Base-by-base conservation (phyloP, 331 rosid genomes). In the Pyrus hybrid region DNA sequence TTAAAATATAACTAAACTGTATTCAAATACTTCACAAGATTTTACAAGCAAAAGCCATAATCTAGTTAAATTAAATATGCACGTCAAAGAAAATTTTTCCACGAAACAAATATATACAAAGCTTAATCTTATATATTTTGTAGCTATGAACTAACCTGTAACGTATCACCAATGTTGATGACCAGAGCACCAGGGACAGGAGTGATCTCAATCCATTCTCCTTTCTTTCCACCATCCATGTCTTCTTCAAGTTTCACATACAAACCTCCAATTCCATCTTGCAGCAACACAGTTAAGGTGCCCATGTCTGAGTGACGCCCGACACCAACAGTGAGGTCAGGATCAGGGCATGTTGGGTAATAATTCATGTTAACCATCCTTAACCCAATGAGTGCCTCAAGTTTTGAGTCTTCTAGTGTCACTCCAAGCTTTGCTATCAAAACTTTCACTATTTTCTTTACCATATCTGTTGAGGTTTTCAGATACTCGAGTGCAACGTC, bases 291-390 rank as follows among this genome's bases (percentile, higher is more conserved):
- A 4, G 91, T 88, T 20, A 90, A 22, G 14, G 85, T 75, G 14
- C 91, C 88, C 81, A 85, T 74, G 68, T 90, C 91, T 0, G 93
- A 86, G 82, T 88, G 96, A 2, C 96, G 79, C 51, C 93, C 91
- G n/a, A 85, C 91, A 6, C 93, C 96, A 0, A 90, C 86, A 20
- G 96, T 87, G 5, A 91, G 92, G 25, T 91, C 91, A n/a, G 96
- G 96, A 70, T 85, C 76, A 20, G 91, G 93, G 63, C 96, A 90
- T 51, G 82, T 26, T n/a, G 96, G 91, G 53, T 88, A 90, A 78
- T 51, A 88, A 72, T 90, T 90, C 91, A 90, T 86, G 86, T 83
- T 86, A 25, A 86, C 88, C 83, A 81, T 78, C 57, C 66, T 84
- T 13, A 54, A 14, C 5, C 85, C 88, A 32, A 85, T 16, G 23